These are phyloP conservation scores for Colletotrichum salicis DNA, from an alignment of 2,329 filamentous ascomycete species.

Conservation along the genomic window DNA sequence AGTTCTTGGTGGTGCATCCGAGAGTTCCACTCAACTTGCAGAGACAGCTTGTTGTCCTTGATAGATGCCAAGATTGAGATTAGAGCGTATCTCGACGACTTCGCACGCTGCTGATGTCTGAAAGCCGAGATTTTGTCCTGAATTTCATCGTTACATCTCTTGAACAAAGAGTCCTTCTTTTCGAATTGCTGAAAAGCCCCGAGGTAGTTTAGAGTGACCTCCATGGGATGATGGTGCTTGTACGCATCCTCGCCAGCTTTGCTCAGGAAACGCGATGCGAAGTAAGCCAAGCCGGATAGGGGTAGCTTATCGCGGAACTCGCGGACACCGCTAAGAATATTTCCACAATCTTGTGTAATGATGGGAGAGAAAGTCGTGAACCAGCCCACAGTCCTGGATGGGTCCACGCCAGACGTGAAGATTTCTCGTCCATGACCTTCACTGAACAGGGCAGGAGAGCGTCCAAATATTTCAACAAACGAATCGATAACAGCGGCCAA, in stretches of 20 bases:
- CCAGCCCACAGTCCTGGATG: constrained; percentile 56
- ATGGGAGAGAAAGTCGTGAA: constrained; percentile 56
- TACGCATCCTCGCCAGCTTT: not conserved
- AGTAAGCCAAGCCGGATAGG: constrained; percentile 15
- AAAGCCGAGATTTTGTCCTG: not conserved
- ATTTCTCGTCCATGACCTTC: constrained; percentile 56
- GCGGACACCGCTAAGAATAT: not conserved
- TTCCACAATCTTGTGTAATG: not conserved
- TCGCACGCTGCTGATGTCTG: constrained; percentile 3
- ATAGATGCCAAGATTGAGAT: constrained; percentile 15
- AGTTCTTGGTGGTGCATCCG: constrained; percentile 19
- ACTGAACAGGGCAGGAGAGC: constrained; percentile 48
- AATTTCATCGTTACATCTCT: constrained; percentile 10
- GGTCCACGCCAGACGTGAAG: constrained; percentile 45
- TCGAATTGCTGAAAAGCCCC: constrained; percentile 45
- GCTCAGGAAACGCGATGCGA: constrained; percentile 22
- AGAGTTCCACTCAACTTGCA: constrained; percentile 25
- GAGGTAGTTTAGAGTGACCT: constrained; percentile 43
- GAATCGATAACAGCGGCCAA: constrained; percentile 47
- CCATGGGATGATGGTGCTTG: constrained; percentile 37
- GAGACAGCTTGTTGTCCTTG: not conserved
- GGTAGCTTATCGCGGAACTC: not conserved
- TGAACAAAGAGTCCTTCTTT: constrained; percentile 41
- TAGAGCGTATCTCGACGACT: constrained; percentile 2
- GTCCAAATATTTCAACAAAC: constrained; percentile 48